Percentiles rank a stretch among this genome's conserved stretches.
These are phyloP conservation scores for Vaccinium darrowii DNA, from an alignment of 148 eudicot species.

Conservation along the genomic window DNA sequence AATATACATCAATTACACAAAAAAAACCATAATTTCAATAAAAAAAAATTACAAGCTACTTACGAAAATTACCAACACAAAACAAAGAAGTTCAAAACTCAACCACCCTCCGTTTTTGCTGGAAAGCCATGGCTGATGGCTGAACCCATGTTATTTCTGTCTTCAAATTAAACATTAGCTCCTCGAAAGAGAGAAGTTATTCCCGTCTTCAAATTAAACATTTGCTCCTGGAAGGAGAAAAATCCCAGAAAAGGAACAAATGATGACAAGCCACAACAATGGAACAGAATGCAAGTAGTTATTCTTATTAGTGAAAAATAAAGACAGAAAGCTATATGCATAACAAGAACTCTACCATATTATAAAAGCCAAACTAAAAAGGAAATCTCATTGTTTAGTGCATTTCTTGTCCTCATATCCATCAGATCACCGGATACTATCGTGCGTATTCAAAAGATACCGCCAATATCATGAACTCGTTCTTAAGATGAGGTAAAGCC, in stretches of 20 bases:
- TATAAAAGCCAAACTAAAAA: not conserved
- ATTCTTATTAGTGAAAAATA: not conserved
- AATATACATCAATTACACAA: no score
- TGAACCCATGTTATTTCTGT: conserved; percentile 9
- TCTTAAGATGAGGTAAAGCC: not conserved
- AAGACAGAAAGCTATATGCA: not conserved
- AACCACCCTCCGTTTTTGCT: not conserved
- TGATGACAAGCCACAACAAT: conserved; percentile 7
- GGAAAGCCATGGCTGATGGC: not conserved
- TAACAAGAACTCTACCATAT: not conserved
- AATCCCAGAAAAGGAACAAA: not conserved
- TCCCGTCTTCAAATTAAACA: not conserved
- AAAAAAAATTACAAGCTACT: no score
- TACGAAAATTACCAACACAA: no score
- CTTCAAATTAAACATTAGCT: no score
- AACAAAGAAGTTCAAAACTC: no score
- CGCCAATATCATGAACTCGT: not conserved
- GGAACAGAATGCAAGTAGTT: conserved; percentile 10
- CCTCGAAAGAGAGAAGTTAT: no score
- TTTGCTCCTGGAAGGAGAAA: not conserved
- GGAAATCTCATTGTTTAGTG: not conserved
- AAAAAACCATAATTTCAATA: no score
- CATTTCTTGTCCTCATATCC: not conserved
- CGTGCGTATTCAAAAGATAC: not conserved
- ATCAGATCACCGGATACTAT: not conserved